Evolutionary conservation across 73 alveolate genomes (phyloP).

Genomic region (Tetrahymena borealis): DNA sequence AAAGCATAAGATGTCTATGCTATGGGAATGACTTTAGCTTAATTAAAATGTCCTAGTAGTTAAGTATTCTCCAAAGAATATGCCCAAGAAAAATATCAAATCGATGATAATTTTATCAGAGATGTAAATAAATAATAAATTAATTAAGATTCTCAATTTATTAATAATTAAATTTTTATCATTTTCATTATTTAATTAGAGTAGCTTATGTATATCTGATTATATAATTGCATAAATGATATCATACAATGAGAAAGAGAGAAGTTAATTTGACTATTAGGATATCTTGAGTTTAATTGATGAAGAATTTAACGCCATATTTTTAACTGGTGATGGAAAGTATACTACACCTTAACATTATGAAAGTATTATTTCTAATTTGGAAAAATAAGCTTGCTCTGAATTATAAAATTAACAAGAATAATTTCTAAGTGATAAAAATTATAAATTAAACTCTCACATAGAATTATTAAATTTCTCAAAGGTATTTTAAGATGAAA

Average conservation of each 20-base stretch:
- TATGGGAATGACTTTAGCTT: neutral
- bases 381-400: too few relatives aligned
- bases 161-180: too few relatives aligned
- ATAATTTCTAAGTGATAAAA: too few relatives aligned
- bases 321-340: too few relatives aligned
- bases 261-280: neutral
- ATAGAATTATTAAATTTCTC: too few relatives aligned
- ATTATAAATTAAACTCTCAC: too few relatives aligned
- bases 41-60: neutral
- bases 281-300: neutral
- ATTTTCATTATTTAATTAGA: neutral
- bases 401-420: too few relatives aligned
- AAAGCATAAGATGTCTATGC: neutral
- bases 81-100: neutral
- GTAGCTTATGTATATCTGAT: neutral
- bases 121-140: neutral
- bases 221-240: neutral
- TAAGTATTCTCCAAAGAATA: neutral
- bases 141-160: neutral
- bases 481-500: too few relatives aligned
- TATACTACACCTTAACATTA: too few relatives aligned
- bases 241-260: neutral
- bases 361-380: too few relatives aligned
- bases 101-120: neutral
- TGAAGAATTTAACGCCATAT: neutral